Conservation (phyloP, 352 stramenopile genomes). For the Phytophthora megakarya region DNA sequence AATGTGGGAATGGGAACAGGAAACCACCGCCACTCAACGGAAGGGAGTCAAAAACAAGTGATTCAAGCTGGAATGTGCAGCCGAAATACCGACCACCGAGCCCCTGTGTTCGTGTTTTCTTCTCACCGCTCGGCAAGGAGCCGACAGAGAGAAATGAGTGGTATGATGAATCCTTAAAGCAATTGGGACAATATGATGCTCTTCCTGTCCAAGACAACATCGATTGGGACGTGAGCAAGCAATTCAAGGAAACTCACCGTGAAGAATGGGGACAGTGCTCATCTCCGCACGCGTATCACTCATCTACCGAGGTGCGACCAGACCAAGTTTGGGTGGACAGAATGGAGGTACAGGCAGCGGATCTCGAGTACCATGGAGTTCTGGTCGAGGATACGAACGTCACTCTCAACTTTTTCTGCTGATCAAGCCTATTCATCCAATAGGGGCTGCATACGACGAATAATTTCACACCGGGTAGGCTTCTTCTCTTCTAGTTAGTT, state of each 20-base stretch:
- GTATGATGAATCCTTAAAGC: slow-evolving; percentile 56
- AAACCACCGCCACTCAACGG: background rate
- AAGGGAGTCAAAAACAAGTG: background rate
- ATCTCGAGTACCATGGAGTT: slow-evolving; percentile 20
- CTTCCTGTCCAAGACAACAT: slow-evolving; percentile 45
- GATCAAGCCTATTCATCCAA: background rate
- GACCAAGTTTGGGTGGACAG: slow-evolving; percentile 6
- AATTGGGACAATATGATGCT: slow-evolving; percentile 45
- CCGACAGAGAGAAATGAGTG: slow-evolving; percentile 34
- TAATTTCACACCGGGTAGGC: too few species aligned
- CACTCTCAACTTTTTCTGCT: background rate
- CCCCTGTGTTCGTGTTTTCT: slow-evolving; percentile 37
- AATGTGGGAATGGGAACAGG: background rate
- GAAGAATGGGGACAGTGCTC: slow-evolving; percentile 26
- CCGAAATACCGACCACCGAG: slow-evolving; percentile 6
- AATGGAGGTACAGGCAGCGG: slow-evolving; percentile 4
- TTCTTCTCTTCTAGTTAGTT: background rate
- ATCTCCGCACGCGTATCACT: background rate
- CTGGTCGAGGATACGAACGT: slow-evolving; percentile 2
- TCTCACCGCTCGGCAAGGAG: slow-evolving; percentile 27
- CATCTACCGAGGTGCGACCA: background rate
- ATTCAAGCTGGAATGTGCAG: background rate
- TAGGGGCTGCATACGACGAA: too few species aligned
- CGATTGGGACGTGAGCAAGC: slow-evolving; percentile 51
- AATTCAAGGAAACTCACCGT: slow-evolving; percentile 28